These are phyloP conservation scores for Botrytis byssoidea DNA, from an alignment of 2,329 filamentous ascomycete species.

Conservation along the genomic window DNA sequence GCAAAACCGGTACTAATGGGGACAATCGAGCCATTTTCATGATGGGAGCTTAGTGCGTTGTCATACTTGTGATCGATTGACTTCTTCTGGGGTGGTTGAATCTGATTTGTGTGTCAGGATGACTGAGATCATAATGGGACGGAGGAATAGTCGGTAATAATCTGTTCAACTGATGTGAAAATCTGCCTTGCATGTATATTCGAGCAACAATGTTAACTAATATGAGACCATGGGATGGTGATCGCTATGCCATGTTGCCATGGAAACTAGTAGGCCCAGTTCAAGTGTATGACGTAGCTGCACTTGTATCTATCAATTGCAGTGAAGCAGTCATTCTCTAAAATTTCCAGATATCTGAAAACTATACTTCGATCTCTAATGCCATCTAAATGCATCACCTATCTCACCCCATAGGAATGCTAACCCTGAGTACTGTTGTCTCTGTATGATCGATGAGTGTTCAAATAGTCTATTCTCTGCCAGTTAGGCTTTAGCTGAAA, in stretches of 20 bases:
- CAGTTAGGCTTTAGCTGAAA: neutral
- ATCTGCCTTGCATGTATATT: neutral
- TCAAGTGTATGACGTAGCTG: neutral
- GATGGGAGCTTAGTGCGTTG: neutral
- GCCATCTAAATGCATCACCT: neutral
- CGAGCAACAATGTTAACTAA: neutral
- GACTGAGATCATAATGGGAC: neutral
- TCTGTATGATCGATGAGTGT: neutral
- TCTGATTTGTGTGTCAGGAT: neutral
- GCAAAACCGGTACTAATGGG: neutral
- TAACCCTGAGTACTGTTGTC: neutral
- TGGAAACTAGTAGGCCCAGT: neutral
- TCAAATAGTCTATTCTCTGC: neutral
- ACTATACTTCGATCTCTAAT: neutral
- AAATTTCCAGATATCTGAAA: neutral
- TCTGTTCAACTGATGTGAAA: neutral
- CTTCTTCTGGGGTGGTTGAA: too few relatives aligned
- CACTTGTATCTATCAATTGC: too few relatives aligned
- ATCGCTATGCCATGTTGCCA: neutral
- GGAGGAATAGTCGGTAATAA: neutral
- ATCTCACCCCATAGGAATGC: neutral
- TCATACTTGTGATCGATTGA: neutral
- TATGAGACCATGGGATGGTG: neutral
- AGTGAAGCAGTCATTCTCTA: neutral
- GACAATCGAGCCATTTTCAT: conserved; percentile 10